phyloP scores from a whole-genome alignment of 2,329 filamentous ascomycete species.

The Phialophora tarda region DNA sequence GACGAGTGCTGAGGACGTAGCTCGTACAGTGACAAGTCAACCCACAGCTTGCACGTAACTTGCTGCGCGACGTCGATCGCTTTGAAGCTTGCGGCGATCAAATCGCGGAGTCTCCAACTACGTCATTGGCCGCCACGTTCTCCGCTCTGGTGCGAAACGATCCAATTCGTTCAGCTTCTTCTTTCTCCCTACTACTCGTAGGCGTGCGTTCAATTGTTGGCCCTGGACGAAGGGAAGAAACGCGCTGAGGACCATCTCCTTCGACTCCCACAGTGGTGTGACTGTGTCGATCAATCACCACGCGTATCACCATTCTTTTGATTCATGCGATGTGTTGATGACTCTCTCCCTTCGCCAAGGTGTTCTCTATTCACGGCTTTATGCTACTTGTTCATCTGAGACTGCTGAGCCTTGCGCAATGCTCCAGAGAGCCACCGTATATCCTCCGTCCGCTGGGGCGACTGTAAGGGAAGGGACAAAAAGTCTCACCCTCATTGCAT shows the following conservation, averaged over 20 bases:
- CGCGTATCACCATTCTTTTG: neutral
- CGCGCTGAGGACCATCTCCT: neutral
- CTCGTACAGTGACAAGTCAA: neutral
- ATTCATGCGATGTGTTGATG: neutral
- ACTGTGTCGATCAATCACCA: neutral
- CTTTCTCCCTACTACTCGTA: neutral
- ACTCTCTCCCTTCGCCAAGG: neutral
- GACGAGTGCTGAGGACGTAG: neutral
- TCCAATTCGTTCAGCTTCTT: neutral
- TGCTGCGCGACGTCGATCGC: neutral
- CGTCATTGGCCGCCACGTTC: neutral
- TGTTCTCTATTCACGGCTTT: neutral
- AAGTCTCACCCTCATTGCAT: too few species aligned
- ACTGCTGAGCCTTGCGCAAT: neutral
- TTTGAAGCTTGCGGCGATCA: neutral
- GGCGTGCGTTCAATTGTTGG: neutral
- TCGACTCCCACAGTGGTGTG: neutral
- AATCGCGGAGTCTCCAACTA: neutral
- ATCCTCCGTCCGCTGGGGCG: neutral
- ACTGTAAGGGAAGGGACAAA: too few species aligned
- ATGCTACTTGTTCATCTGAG: neutral
- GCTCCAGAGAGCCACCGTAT: neutral
- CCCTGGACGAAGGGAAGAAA: constrained; percentile 1
- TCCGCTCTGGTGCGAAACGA: neutral
- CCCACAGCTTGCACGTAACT: neutral